Evolutionary conservation across 352 stramenopile species (phyloP).

Genomic region (Phytophthora brassicae): DNA sequence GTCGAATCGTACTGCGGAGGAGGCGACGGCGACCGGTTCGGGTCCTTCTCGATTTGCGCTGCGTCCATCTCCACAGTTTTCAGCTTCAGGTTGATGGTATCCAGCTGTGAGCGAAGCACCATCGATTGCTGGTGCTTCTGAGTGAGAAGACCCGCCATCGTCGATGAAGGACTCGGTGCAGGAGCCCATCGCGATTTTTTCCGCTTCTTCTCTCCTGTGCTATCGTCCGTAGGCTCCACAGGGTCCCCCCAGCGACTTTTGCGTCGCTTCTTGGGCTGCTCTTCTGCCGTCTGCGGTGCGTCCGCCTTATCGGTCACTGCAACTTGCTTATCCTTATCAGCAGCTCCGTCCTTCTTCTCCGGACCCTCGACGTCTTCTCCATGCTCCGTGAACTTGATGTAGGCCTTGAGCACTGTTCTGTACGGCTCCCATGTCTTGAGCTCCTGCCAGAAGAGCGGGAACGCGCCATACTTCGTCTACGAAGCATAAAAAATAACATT

Average conservation of each 20-base stretch:
- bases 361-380: constrained; percentile 22
- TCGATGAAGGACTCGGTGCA: constrained; percentile 35
- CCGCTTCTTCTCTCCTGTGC: constrained; percentile 49
- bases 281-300: constrained; percentile 16
- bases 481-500: constrained; percentile 7
- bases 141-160: constrained; percentile 47
- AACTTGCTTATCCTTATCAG: constrained; percentile 14
- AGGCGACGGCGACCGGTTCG: constrained; percentile 90
- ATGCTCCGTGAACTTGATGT: constrained; percentile 80
- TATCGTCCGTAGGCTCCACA: constrained; percentile 30
- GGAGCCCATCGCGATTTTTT: constrained; percentile 87
- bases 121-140: constrained; percentile 79
- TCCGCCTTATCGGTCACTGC: constrained; percentile 9
- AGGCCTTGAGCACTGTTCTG: constrained; percentile 91
- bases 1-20: constrained; percentile 95
- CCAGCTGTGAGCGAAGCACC: constrained; percentile 68
- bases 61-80: constrained; percentile 83
- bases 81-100: constrained; percentile 72
- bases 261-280: constrained; percentile 70
- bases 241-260: constrained; percentile 89
- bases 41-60: constrained; percentile 80
- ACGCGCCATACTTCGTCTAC: constrained; percentile 85
- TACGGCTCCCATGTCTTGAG: constrained; percentile 93
- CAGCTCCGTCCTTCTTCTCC: constrained; percentile 6
- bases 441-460: constrained; percentile 95